Evolutionary conservation across 2,329 filamentous ascomycete genomes (phyloP), one percentile per base, ranked within the genome.

Genomic region (Endocalyx cinctus): DNA sequence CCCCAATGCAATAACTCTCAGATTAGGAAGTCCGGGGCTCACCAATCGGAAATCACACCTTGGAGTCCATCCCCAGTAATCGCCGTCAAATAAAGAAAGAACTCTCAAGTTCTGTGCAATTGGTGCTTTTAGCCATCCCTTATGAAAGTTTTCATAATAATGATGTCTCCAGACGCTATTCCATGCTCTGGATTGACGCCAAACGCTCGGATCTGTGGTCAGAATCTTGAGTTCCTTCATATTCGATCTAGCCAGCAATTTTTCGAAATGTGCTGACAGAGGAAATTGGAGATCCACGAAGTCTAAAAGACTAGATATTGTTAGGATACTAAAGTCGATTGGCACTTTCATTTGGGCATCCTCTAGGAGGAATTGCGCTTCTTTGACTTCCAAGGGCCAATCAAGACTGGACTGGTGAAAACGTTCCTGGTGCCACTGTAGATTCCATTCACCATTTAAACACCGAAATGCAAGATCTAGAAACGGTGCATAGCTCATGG

Each of bases 21-120:
- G 57, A 1, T 53, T 46, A 0, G 64, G 63, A 18, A 70, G 63
- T n/a, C 42, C 28, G 10, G 32, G 30, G 1, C 42, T 46, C 35
- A 42, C 35, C 14, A 15, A 19, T 1, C 46, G 44, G 10, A 67
- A 53, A 18, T 67, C 55, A 27, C 63, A 50, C 14, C 54, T 52
- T 0, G 63, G 64, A 4, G 55, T 55, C 45, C 57, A 68, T 2
- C 67, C 60, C 42, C 60, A 69, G 31, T 59, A 62, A 1, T 57
- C 42, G 5, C 37, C 38, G 4, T 48, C 52, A 38, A 55, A 67
- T 1, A 71, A 38, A 0, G 60, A 64, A 5, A 71, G 48, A n/a
- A 62, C 56, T 4, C 44, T 43, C 3, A 66, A 28, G 5, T 50
- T 50, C 2, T 42, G 29, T 0, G 42, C 19, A 1, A 55, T n/a